phyloP scores from a whole-genome alignment of 345 rosid genomes.

The Hibiscus mutabilis region DNA sequence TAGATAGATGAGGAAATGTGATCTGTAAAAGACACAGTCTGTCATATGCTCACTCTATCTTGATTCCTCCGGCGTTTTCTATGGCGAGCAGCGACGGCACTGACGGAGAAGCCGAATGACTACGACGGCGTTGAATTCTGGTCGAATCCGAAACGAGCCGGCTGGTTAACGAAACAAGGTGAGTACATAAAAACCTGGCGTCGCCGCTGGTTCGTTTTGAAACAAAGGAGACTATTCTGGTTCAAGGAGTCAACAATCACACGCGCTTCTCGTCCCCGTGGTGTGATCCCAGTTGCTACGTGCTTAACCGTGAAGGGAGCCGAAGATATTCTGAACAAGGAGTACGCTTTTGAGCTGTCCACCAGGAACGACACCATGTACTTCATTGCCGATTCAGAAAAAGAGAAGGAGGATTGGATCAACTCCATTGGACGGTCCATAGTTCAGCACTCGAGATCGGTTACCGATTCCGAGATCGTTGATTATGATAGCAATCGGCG shows the following conservation, averaged over 20 bases:
- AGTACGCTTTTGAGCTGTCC: not conserved
- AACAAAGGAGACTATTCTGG: conserved; percentile 67
- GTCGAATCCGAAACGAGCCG: conserved; percentile 57
- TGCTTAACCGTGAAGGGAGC: not conserved
- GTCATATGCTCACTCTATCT: not conserved
- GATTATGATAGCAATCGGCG: not conserved
- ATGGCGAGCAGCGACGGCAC: conserved; percentile 34
- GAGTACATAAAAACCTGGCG: conserved; percentile 75
- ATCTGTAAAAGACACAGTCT: no score
- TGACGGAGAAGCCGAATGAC: conserved; percentile 22
- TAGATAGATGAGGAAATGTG: no score
- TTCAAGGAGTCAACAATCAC: conserved; percentile 59
- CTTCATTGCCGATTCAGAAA: not conserved
- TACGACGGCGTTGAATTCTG: conserved; percentile 55
- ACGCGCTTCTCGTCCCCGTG: conserved; percentile 54
- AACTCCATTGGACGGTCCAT: not conserved
- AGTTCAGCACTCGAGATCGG: not conserved
- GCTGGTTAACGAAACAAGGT: conserved; percentile 68
- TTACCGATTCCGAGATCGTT: not conserved
- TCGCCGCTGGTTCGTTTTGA: conserved; percentile 70
- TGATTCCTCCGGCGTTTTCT: conserved; percentile 6
- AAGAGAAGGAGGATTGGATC: not conserved
- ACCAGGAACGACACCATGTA: not conserved
- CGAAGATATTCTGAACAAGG: not conserved
- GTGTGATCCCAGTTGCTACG: conserved; percentile 10